Evolutionary conservation across 2,329 filamentous ascomycete species (phyloP), one percentile per base, ranked within the genome.

Genomic region (Pseudonectria buxi): DNA sequence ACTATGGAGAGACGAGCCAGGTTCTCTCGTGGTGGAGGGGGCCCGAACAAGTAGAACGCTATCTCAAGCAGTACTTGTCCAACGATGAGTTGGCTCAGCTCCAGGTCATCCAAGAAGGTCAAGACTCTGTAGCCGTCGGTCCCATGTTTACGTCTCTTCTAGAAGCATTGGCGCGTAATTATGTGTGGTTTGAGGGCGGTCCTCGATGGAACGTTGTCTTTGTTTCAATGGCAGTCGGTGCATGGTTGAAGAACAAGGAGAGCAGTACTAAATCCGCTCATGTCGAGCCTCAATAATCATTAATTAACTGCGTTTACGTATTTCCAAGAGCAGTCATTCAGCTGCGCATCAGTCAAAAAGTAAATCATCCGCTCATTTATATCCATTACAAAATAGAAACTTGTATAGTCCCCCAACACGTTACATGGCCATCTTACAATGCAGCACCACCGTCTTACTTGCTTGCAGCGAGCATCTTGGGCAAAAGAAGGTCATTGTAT

Each of bases 401-500:
- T n/a, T n/a, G n/a, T n/a, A n/a, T n/a, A n/a, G n/a, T n/a, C n/a
- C n/a, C n/a, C n/a, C n/a, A n/a, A n/a, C n/a, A n/a, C n/a, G n/a
- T n/a, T n/a, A n/a, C n/a, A n/a, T n/a, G n/a, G n/a, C n/a, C n/a
- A n/a, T n/a, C n/a, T n/a, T n/a, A n/a, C n/a, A n/a, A n/a, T n/a
- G n/a, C n/a, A n/a, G n/a, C n/a, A n/a, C n/a, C n/a, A n/a, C n/a
- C n/a, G 11, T 3, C n/a, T 37, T 34, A 44, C 22, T 41, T 14
- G 11, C 34, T 35, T 27, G 37, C 9, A 5, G 18, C 32, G 11
- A 47, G 14, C 16, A 48, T 15, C 27, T 44, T 41, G 28, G 45
- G 45, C 30, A 49, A 24, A 15, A 50, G 42, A 11, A 49, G 38
- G 31, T 58, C 49, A 30, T 60, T 57, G 37, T 54, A 60, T 40